These are phyloP conservation scores for Yamadazyma akitaensis DNA, from an alignment of 805 yeast species.

Conservation along the genomic window DNA sequence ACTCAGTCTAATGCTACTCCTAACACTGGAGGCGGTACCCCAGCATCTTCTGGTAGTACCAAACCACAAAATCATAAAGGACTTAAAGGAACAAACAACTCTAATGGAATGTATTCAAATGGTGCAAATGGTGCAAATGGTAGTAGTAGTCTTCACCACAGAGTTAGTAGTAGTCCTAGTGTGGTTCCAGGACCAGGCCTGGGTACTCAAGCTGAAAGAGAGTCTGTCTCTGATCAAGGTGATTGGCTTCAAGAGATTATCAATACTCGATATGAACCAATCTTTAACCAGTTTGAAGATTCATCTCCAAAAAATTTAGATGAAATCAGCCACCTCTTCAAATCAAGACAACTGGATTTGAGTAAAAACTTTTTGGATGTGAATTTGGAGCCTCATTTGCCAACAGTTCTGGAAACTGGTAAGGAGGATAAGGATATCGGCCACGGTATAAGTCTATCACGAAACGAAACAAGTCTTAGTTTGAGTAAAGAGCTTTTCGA, in stretches of 20 bases:
- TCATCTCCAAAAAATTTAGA: constrained; percentile 18
- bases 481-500: constrained; percentile 5
- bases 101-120: not conserved
- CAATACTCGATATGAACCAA: constrained; percentile 60
- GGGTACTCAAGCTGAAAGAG: not conserved
- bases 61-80: not conserved
- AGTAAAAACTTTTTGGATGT: constrained; percentile 35
- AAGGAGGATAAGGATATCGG: constrained; percentile 24
- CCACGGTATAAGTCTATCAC: not conserved
- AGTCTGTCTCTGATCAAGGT: constrained; percentile 22
- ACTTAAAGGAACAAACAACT: not conserved
- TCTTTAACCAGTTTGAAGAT: constrained; percentile 28
- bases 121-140: not conserved
- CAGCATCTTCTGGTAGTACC: constrained; percentile 1
- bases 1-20: not conserved
- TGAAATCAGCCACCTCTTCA: constrained; percentile 59
- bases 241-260: constrained; percentile 74
- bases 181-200: not conserved
- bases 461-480: not conserved
- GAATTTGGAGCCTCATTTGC: not conserved
- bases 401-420: constrained; percentile 3
- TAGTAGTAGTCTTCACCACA: not conserved
- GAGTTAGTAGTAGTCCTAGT: constrained; percentile 3
- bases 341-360: constrained; percentile 63
- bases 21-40: not conserved